Base-by-base conservation (phyloP, 768 basidiomycete genomes). In the Gymnopilus dilepis region DNA sequence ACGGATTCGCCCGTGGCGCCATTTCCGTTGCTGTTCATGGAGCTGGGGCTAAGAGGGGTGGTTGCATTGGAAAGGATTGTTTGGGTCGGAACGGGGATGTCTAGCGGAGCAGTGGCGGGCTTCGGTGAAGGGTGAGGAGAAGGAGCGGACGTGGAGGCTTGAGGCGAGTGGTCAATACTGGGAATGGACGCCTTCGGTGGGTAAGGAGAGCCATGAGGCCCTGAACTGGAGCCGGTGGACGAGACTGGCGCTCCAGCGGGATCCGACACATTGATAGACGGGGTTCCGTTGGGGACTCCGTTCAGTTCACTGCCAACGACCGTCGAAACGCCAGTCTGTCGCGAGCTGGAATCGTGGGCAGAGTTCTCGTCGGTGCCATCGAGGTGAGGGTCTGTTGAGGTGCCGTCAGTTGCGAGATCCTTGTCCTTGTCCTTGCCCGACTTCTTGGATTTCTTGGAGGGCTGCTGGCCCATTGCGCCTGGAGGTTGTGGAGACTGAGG, bases 371-470 rank as follows among this genome's bases (percentile, higher is more conserved):
- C 67, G 62, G 69, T 58, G 52, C 83, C 82, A 63, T 85, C 82
- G 37, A 73, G 67, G 31, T 75, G 69, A 22, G 76, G 64, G 51
- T 73, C 74, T 65, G 84, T 83, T 50, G 77, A 74, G 30, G 76
- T 65, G 41, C 70, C 68, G 58, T 80, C 79, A 47, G 75, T 70
- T 56, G 75, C 67, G 42, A 65, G 69, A 51, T 88, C 84, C 71
- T 80, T 84, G 67, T 87, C 88, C 76, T 86, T 86, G 74, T 92
- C 91, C 76, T 87, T 91, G 60, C 78, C 75, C 56, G 78, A 75
- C 78, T 89, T 91, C 83, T 85, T 90, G 67, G 84, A 77, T 83
- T 89, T 92, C 82, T 90, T 92, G 66, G 91, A 93, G 70, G 87
- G 85, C 78, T 90, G 89, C 74, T 92, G 91, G 78, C 92, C 91